These are phyloP conservation scores for Neurospora crassa DNA, from an alignment of 2,329 filamentous ascomycete genomes.

Conservation along the genomic window DNA sequence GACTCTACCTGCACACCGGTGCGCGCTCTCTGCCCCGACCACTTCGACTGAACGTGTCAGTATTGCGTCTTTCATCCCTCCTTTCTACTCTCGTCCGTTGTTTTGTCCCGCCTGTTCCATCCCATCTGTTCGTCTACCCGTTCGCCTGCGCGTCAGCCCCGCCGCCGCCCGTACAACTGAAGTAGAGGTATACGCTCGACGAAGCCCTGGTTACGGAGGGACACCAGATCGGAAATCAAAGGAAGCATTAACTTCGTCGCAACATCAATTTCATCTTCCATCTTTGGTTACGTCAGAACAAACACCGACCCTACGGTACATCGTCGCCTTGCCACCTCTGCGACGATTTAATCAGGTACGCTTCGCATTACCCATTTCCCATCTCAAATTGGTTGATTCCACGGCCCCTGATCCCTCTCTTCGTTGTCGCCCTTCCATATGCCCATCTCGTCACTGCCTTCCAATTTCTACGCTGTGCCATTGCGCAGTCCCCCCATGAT, in stretches of 20 bases:
- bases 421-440: background rate
- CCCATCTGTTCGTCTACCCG: background rate
- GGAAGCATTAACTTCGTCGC: background rate
- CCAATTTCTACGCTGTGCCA: background rate
- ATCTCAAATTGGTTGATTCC: background rate
- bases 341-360: background rate
- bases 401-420: background rate
- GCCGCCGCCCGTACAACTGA: background rate
- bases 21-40: background rate
- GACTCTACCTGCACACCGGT: background rate
- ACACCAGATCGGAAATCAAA: background rate
- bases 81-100: background rate
- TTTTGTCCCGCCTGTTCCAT: background rate
- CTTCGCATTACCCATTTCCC: background rate
- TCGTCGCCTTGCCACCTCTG: background rate
- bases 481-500: background rate
- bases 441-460: background rate
- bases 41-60: background rate
- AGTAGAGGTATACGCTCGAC: background rate
- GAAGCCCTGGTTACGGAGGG: background rate
- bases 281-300: background rate
- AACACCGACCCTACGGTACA: background rate
- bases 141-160: background rate
- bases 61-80: background rate
- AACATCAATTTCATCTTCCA: background rate